Evolutionary conservation across 805 yeast genomes (phyloP).

Genomic region (Maudiozyma serrabonitensis): DNA sequence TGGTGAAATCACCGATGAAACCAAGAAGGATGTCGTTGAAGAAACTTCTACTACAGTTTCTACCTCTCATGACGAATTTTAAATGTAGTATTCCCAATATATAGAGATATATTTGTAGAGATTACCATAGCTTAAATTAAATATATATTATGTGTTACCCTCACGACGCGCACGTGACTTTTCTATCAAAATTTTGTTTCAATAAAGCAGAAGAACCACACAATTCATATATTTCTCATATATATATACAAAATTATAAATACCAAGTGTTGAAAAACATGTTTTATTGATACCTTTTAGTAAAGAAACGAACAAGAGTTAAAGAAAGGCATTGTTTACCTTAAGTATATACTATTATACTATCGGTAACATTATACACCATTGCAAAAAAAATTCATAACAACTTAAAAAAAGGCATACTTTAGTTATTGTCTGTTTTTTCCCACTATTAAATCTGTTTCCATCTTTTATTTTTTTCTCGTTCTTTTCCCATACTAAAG

Average conservation of each 20-base stretch:
- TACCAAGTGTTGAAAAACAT: too few relatives aligned
- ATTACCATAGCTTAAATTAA: background rate
- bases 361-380: background rate
- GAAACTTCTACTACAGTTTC: background rate
- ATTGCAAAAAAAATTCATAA: background rate
- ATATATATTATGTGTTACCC: background rate
- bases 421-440: background rate
- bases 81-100: background rate
- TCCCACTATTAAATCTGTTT: background rate
- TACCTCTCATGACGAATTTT: constrained; percentile 2
- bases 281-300: background rate
- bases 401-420: too few relatives aligned
- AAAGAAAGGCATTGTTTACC: too few relatives aligned
- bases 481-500: too few relatives aligned
- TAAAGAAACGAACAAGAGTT: too few relatives aligned
- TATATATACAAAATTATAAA: too few relatives aligned
- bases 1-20: constrained; percentile 43
- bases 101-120: background rate
- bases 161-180: background rate
- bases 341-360: background rate
- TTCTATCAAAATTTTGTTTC: background rate
- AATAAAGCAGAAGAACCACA: background rate
- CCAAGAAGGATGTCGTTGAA: background rate
- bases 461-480: too few relatives aligned
- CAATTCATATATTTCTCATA: background rate